phyloP scores from a whole-genome alignment of 1,284 basidiomycete genomes.

The Melampsora larici-populina region DNA sequence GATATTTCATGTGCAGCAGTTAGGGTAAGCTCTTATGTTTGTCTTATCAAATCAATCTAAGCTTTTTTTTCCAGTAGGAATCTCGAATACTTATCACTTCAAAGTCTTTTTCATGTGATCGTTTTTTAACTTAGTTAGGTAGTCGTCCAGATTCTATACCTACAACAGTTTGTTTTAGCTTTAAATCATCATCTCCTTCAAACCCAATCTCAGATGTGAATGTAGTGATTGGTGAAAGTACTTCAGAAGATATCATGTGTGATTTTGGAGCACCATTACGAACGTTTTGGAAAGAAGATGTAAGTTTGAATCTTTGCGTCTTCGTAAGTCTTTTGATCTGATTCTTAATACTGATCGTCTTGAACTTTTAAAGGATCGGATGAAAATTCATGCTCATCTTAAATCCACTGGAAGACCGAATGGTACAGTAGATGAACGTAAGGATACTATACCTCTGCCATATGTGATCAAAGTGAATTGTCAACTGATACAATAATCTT shows the following conservation, averaged over 20 bases:
- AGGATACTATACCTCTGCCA: background rate
- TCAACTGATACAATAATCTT: background rate
- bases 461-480: background rate
- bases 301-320: slow-evolving; percentile 28
- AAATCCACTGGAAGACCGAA: background rate
- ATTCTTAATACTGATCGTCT: background rate
- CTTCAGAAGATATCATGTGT: slow-evolving; percentile 49
- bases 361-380: slow-evolving; percentile 46
- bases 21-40: slow-evolving; percentile 13
- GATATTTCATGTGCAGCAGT: slow-evolving; percentile 44
- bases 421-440: slow-evolving; percentile 10
- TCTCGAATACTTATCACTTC: background rate
- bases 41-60: too few species aligned
- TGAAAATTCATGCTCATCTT: slow-evolving; percentile 46
- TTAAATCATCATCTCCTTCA: slow-evolving; percentile 27
- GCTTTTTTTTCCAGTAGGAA: too few species aligned
- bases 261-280: slow-evolving; percentile 48
- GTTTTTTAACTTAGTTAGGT: background rate
- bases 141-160: slow-evolving; percentile 4
- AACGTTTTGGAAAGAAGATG: slow-evolving; percentile 51
- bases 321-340: background rate
- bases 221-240: slow-evolving; percentile 45
- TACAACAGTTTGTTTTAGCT: slow-evolving; percentile 19
- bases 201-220: slow-evolving; percentile 29
- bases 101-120: background rate